Conservation (phyloP, 2,329 filamentous ascomycete species). For the Exophiala sp. region DNA sequence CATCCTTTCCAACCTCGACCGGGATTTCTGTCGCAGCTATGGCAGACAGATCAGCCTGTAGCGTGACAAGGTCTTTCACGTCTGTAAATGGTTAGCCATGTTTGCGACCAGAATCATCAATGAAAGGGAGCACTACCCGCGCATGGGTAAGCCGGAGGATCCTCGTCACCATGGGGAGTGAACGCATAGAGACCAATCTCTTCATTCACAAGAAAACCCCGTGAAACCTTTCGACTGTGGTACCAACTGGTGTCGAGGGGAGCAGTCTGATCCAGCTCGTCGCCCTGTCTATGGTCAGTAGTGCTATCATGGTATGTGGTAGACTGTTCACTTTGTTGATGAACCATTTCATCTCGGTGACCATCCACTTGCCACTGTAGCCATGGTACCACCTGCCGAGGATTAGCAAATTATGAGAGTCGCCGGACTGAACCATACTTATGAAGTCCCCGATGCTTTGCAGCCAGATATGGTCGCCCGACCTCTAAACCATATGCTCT, state of each 20-base stretch:
- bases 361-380: constrained; percentile 11
- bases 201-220: not conserved
- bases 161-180: not conserved
- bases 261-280: constrained; percentile 22
- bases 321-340: constrained; percentile 20
- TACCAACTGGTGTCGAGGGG: constrained; percentile 7
- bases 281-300: constrained; percentile 12
- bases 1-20: constrained; percentile 13
- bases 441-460: constrained; percentile 16
- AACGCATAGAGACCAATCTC: not conserved
- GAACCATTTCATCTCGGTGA: constrained; percentile 27
- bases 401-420: not conserved
- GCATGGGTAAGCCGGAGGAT: not conserved
- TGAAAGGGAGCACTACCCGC: not conserved
- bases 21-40: constrained; percentile 20
- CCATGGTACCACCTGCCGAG: constrained; percentile 18
- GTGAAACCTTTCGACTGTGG: not conserved
- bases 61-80: constrained; percentile 22
- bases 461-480: too few species aligned
- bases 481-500: constrained; percentile 31
- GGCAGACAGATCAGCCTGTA: constrained; percentile 17
- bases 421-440: constrained; percentile 16
- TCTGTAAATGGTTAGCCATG: constrained; percentile 13
- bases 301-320: not conserved
- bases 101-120: not conserved